Percentiles rank a stretch among this genome's conserved stretches.
Evolutionary conservation across 208 protist genomes (phyloP).

Genomic region (Trypanosomatidae sp.): DNA sequence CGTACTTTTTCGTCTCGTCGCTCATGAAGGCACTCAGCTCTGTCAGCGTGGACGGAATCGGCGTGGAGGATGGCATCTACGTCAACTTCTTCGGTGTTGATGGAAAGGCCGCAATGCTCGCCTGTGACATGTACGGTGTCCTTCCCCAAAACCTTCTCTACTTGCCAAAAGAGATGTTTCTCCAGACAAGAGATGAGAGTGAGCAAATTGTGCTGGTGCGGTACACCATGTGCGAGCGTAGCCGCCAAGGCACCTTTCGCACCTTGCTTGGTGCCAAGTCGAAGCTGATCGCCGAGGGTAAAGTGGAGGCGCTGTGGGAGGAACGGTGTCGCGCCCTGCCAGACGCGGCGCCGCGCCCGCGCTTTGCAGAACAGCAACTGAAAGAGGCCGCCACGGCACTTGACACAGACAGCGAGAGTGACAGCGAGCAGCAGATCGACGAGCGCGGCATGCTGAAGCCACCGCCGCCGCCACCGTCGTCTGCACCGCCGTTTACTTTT

Average conservation of each 20-base stretch:
- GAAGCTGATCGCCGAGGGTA: constrained; percentile 8
- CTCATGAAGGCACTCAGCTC: neutral
- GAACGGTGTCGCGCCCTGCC: neutral
- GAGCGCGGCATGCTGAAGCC: constrained; percentile 15
- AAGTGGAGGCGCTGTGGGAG: constrained; percentile 12
- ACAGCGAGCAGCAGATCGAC: constrained; percentile 3
- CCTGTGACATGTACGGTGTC: constrained; percentile 14
- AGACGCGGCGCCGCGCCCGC: constrained; percentile 1
- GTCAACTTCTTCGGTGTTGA: constrained; percentile 13
- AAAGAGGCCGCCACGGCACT: neutral
- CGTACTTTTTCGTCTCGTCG: neutral
- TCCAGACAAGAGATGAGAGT: constrained; percentile 1
- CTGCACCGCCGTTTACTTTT: neutral
- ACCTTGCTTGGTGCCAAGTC: constrained; percentile 13
- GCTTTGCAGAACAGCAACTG: constrained; percentile 6
- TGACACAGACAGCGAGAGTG: constrained; percentile 17
- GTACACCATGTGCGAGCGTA: constrained; percentile 19
- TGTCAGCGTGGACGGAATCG: neutral
- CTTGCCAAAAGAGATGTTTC: neutral
- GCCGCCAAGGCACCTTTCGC: constrained; percentile 16
- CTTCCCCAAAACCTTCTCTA: constrained; percentile 10
- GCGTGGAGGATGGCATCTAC: constrained; percentile 11
- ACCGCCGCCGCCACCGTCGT: neutral
- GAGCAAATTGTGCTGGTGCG: constrained; percentile 14
- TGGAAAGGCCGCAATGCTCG: constrained; percentile 12